Evolutionary conservation across 148 eudicot species (phyloP).

Genomic region (Nepenthes gracilis): DNA sequence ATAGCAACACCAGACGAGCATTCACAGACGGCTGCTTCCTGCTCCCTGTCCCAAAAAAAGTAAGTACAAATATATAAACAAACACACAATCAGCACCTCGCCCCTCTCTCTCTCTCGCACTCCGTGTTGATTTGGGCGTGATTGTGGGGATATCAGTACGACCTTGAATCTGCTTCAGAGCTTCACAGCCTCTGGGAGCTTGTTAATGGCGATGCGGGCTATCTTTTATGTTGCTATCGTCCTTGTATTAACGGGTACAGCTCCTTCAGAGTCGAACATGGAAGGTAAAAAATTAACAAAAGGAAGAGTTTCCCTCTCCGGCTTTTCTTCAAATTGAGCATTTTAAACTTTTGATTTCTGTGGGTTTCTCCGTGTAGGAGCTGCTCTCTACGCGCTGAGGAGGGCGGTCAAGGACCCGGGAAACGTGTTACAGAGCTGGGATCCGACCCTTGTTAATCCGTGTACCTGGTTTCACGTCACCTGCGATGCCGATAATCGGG

Average conservation of each 20-base stretch:
- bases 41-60: background rate
- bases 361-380: constrained; percentile 23
- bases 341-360: too few species aligned
- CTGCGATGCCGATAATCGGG: constrained; percentile 52
- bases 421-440: constrained; percentile 76
- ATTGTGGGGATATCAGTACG: background rate
- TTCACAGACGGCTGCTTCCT: constrained; percentile 5
- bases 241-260: background rate
- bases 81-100: background rate
- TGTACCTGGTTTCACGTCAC: constrained; percentile 96
- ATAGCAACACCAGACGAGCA: too few species aligned
- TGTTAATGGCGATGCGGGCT: constrained; percentile 19
- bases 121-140: background rate
- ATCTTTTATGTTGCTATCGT: constrained; percentile 16
- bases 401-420: constrained; percentile 46
- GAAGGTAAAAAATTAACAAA: constrained; percentile 24
- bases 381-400: constrained; percentile 65
- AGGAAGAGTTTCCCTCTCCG: background rate
- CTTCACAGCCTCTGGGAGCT: background rate
- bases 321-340: background rate
- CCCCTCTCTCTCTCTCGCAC: constrained; percentile 7
- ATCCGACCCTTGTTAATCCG: constrained; percentile 87
- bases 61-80: too few species aligned
- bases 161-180: background rate
- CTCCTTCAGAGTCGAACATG: constrained; percentile 21